phyloP scores from a whole-genome alignment of 352 stramenopile genomes.

The Phytophthora pinifolia region DNA sequence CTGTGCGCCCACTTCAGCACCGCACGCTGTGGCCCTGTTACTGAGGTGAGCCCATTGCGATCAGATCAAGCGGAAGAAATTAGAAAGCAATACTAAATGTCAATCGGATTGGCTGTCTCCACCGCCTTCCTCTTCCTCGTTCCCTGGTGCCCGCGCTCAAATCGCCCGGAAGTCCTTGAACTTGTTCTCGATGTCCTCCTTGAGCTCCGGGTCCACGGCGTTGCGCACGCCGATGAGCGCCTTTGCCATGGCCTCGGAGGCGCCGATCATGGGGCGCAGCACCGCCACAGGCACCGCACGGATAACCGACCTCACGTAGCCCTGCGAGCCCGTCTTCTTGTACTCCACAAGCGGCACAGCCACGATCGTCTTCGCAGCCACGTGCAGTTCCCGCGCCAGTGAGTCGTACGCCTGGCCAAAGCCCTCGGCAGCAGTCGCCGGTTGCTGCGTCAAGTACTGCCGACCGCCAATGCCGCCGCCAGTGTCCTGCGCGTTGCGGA shows the following conservation, averaged over 20 bases:
- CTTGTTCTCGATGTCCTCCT: constrained; percentile 92
- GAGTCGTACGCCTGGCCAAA: constrained; percentile 87
- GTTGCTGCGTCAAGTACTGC: constrained; percentile 82
- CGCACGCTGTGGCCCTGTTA: too few species aligned
- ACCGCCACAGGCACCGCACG: constrained; percentile 85
- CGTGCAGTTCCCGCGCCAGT: constrained; percentile 77
- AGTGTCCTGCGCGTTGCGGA: constrained; percentile 68
- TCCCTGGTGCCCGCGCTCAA: constrained; percentile 14
- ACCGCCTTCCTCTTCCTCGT: not conserved
- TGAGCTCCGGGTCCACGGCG: constrained; percentile 85
- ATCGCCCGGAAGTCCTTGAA: constrained; percentile 85
- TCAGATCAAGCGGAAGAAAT: constrained; percentile 18
- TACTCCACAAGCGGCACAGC: constrained; percentile 89
- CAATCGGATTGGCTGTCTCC: too few species aligned
- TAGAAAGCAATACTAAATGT: constrained; percentile 14
- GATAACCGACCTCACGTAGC: constrained; percentile 88
- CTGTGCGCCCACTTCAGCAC: too few species aligned
- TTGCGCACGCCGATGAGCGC: constrained; percentile 87
- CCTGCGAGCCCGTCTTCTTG: constrained; percentile 88
- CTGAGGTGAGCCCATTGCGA: too few species aligned
- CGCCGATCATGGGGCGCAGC: constrained; percentile 86
- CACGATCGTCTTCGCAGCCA: constrained; percentile 88
- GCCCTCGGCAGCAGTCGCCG: constrained; percentile 77
- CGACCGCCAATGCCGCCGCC: constrained; percentile 77
- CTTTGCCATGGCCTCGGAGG: constrained; percentile 83